Evolutionary conservation across 352 stramenopile genomes (phyloP).

Genomic region (Aphanomyces cochlioides): DNA sequence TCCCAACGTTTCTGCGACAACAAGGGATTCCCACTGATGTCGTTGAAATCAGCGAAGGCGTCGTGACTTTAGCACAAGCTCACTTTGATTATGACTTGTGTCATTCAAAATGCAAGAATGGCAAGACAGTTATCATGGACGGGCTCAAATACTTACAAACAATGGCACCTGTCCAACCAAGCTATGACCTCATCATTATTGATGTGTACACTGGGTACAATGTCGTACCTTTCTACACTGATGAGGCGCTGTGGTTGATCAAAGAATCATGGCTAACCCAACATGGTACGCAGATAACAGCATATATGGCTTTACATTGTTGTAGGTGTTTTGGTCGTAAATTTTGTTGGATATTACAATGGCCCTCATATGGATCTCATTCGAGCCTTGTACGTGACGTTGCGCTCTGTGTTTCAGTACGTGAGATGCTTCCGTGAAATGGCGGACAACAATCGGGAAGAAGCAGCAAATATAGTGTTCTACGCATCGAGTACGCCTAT

Average conservation of each 20-base stretch:
- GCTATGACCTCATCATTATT: slow-evolving; percentile 60
- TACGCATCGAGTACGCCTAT: slow-evolving; percentile 69
- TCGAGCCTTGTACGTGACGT: slow-evolving; percentile 63
- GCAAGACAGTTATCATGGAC: slow-evolving; percentile 63
- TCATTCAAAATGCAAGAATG: slow-evolving; percentile 39
- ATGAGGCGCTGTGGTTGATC: slow-evolving; percentile 1
- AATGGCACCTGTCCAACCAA: slow-evolving; percentile 36
- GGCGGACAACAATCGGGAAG: slow-evolving; percentile 36
- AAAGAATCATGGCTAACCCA: slow-evolving; percentile 10
- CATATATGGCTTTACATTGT: background rate
- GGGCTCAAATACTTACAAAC: slow-evolving; percentile 53
- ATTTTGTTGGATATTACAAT: slow-evolving; percentile 71
- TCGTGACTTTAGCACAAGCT: slow-evolving; percentile 56
- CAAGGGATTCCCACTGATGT: slow-evolving; percentile 66
- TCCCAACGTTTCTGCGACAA: slow-evolving; percentile 60
- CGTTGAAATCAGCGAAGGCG: slow-evolving; percentile 66
- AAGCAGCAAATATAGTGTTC: slow-evolving; percentile 67
- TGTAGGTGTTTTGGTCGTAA: slow-evolving; percentile 65
- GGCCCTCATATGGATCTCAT: slow-evolving; percentile 46
- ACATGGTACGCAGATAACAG: background rate
- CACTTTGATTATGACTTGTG: slow-evolving; percentile 74
- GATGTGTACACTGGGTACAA: slow-evolving; percentile 53
- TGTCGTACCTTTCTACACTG: slow-evolving; percentile 25
- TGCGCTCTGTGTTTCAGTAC: slow-evolving; percentile 61
- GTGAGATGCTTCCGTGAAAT: slow-evolving; percentile 55